A percentile compares a stretch with the other conserved stretches of the same genome.
phyloP scores from a whole-genome alignment of 331 rosid genomes.

The Pyrus hybrid region DNA sequence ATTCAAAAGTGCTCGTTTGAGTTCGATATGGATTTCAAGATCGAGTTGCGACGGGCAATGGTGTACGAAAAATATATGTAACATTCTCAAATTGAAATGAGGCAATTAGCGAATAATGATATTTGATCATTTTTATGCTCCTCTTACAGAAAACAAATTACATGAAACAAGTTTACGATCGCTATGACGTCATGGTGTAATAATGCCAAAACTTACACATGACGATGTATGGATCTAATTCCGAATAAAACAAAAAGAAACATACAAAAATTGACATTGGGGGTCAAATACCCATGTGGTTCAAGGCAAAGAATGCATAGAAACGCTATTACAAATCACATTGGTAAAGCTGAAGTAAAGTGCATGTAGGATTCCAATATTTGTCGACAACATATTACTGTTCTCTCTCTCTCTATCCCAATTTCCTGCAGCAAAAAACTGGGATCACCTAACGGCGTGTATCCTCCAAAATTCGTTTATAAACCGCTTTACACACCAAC shows the following conservation, averaged over 20 bases:
- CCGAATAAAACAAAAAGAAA: not conserved
- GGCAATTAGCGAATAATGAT: too few relatives aligned
- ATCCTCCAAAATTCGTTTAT: slow-evolving; percentile 25
- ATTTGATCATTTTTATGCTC: too few relatives aligned
- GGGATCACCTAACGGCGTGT: slow-evolving; percentile 29
- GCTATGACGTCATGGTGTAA: too few relatives aligned
- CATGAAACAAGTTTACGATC: too few relatives aligned
- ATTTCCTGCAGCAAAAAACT: slow-evolving; percentile 35
- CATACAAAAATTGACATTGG: not conserved
- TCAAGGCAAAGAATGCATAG: slow-evolving; percentile 8
- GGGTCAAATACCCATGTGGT: not conserved
- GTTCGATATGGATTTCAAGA: too few relatives aligned
- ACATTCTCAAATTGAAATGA: too few relatives aligned
- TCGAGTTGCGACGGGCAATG: too few relatives aligned
- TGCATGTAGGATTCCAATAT: not conserved
- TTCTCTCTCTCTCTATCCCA: slow-evolving; percentile 25
- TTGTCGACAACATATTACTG: slow-evolving; percentile 20
- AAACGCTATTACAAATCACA: slow-evolving; percentile 22
- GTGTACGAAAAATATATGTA: too few relatives aligned
- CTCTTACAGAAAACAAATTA: fast-evolving
- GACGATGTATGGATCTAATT: not conserved
- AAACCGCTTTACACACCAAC: slow-evolving; percentile 24
- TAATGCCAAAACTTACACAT: too few relatives aligned
- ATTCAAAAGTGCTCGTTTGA: too few relatives aligned
- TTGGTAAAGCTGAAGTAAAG: slow-evolving; percentile 9